Conservation (phyloP, 2,329 filamentous ascomycete species). For the Pseudogymnoascus sp. region DNA sequence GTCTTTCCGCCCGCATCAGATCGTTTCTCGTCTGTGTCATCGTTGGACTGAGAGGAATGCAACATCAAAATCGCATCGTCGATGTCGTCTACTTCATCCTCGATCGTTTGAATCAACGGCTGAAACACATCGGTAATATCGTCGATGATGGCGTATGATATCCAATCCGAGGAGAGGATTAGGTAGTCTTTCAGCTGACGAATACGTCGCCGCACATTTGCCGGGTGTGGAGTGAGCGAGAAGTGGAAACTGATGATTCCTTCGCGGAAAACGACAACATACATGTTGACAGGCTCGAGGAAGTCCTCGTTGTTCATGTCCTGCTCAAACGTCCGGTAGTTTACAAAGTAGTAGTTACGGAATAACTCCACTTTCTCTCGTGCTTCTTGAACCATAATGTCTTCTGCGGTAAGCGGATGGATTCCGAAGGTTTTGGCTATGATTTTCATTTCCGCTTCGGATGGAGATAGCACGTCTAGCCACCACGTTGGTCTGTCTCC, state of each 20-base stretch:
- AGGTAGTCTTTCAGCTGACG: slow-evolving; percentile 91
- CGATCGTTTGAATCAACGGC: slow-evolving; percentile 84
- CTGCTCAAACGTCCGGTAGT: slow-evolving; percentile 96
- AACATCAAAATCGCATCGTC: slow-evolving; percentile 83
- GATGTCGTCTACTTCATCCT: slow-evolving; percentile 94
- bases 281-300: slow-evolving; percentile 93
- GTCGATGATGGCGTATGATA: slow-evolving; percentile 95
- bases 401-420: slow-evolving; percentile 88
- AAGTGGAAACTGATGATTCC: slow-evolving; percentile 96
- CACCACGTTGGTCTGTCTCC: slow-evolving; percentile 92
- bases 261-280: slow-evolving; percentile 92
- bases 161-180: slow-evolving; percentile 91
- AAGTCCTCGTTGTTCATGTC: slow-evolving; percentile 84
- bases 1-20: slow-evolving; percentile 33
- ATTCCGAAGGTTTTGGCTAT: slow-evolving; percentile 90
- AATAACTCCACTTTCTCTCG: slow-evolving; percentile 98
- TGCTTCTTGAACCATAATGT: slow-evolving; percentile 95
- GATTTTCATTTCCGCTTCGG: slow-evolving; percentile 91
- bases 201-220: slow-evolving; percentile 89
- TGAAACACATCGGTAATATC: slow-evolving; percentile 97
- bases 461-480: slow-evolving; percentile 87
- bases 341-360: slow-evolving; percentile 96
- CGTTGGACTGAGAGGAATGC: slow-evolving; percentile 48
- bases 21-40: slow-evolving; percentile 39
- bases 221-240: slow-evolving; percentile 88